Evolutionary conservation across 306 rosid species (phyloP).

Genomic region (Dalbergia cultrata): DNA sequence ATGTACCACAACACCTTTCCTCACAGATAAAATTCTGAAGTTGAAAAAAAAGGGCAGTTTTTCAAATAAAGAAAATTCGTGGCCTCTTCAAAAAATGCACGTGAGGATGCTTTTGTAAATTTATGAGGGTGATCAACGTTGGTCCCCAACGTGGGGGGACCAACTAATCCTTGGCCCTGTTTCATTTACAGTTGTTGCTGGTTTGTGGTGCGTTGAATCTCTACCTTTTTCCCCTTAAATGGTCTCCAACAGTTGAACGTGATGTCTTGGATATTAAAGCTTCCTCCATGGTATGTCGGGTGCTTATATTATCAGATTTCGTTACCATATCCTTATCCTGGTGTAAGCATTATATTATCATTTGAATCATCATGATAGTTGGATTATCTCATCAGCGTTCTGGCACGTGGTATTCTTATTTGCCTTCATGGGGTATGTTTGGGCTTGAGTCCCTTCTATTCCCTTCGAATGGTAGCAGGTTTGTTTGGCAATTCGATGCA

Average conservation of each 20-base stretch:
- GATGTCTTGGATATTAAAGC: conserved; percentile 10
- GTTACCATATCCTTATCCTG: not conserved
- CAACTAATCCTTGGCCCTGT: no score
- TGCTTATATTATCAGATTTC: conserved; percentile 1
- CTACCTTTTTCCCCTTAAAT: not conserved
- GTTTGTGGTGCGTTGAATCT: conserved; percentile 3
- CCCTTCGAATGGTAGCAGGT: not conserved
- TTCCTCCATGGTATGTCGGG: not conserved
- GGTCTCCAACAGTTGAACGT: conserved; percentile 3
- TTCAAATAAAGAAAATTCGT: no score
- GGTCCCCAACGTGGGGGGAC: no score
- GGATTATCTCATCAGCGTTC: conserved; percentile 5
- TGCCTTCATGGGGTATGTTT: not conserved
- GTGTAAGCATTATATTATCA: not conserved
- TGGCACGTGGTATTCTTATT: not conserved
- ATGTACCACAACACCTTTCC: no score
- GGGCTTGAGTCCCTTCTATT: not conserved
- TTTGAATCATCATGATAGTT: not conserved
- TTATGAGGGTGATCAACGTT: no score
- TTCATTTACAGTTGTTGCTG: not conserved
- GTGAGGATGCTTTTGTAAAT: no score
- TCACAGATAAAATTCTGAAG: no score
- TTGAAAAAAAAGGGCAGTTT: no score
- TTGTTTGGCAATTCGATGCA: not conserved
- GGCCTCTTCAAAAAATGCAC: no score